Evolutionary conservation across 2,329 filamentous ascomycete genomes (phyloP), one percentile per base, ranked within the genome.

Genomic region (Mycogone perniciosa): DNA sequence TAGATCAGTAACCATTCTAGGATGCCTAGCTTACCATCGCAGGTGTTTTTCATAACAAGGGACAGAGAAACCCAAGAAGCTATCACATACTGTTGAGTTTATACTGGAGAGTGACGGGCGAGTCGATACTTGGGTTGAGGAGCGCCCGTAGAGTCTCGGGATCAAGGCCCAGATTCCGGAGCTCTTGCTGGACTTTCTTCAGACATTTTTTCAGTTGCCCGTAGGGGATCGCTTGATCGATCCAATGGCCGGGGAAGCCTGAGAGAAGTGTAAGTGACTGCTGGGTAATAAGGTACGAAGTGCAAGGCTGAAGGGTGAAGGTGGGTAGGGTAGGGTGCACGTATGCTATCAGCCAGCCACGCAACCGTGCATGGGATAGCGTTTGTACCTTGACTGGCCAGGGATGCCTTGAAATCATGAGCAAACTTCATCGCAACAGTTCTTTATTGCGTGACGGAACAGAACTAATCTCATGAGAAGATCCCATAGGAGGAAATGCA

Each of bases 171-270:
- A 92, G 71, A 33, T 77, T 76, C 38, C 76, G 71, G 47, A 95
- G 76, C 71, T 95, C 88, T 46, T 73, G 71, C 57, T 85, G 81
- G 45, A 95, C 84, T 63, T 84, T 85, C 64, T 91, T 92, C 64
- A 95, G 85, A 68, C 87, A 88, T 72, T 95, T 95, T 70, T 95
- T 95, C 51, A 95, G 79, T 67, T 89, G 81, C 41, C 85, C 80
- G 66, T 95, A 95, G 3, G 87, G 88, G 55, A 95, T 88, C 44
- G 89, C 89, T 30, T 82, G 84, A 41, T 85, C 77, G 44, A 90
- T 71, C 81, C 80, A 84, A 63, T 85, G 82, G 45, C 79, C 71
- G 6, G 89, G 89, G 64, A 89, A 95, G 57, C 80, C 85, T 75
- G 46, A 13, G 39, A 35, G 7, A 38, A 30, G 26, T 11, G 10